These are phyloP conservation scores for Diplodia corticola DNA, from an alignment of 2,329 filamentous ascomycete species.

Conservation along the genomic window DNA sequence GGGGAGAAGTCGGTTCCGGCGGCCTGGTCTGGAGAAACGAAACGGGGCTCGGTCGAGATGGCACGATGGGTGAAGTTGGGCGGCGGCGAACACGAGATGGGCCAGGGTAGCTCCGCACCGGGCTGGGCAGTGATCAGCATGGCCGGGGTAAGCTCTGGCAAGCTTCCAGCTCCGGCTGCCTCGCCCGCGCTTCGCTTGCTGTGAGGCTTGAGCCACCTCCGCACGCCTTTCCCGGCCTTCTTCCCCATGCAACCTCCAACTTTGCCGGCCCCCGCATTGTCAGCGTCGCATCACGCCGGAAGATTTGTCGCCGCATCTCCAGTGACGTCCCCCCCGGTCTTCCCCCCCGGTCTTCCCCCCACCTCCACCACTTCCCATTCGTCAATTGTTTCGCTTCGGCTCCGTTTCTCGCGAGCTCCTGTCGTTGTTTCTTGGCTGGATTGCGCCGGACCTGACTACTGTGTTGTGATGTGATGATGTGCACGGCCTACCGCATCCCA, in stretches of 20 bases:
- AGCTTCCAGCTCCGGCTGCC: slow-evolving; percentile 4
- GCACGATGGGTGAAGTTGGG: not conserved
- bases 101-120: slow-evolving; percentile 10
- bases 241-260: not conserved
- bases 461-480: slow-evolving; percentile 11
- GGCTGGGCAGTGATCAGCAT: not conserved
- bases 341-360: too few relatives aligned
- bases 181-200: not conserved
- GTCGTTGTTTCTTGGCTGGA: not conserved
- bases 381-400: slow-evolving; percentile 17
- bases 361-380: not conserved
- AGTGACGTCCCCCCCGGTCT: not conserved
- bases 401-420: slow-evolving; percentile 8
- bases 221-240: slow-evolving; percentile 10
- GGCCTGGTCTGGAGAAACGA: not conserved
- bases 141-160: slow-evolving; percentile 8
- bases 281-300: slow-evolving; percentile 17
- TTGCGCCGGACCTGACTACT: slow-evolving; percentile 6
- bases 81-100: slow-evolving; percentile 12
- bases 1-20: not conserved
- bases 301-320: slow-evolving; percentile 2
- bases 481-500: not conserved
- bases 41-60: not conserved
- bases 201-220: slow-evolving; percentile 3
- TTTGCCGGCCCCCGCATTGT: slow-evolving; percentile 8